Percentiles rank a stretch among this genome's conserved stretches.
Evolutionary conservation across 176 grass and related monocot species (phyloP).

Genomic region (Zizania latifolia): DNA sequence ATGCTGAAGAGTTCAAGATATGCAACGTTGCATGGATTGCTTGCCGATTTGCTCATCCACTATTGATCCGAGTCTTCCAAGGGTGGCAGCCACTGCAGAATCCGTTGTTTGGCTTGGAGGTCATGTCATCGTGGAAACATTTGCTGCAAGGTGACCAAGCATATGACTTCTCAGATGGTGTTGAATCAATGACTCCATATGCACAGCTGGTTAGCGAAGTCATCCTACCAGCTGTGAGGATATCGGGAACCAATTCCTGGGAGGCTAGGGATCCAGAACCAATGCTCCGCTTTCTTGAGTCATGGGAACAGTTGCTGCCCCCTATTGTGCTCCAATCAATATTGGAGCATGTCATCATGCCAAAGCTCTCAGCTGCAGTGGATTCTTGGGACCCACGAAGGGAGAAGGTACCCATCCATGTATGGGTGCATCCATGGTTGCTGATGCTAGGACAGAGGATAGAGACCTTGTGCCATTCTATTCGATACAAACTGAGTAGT

Average conservation of each 20-base stretch:
- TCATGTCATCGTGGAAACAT: constrained; percentile 60
- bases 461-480: constrained; percentile 59
- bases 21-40: constrained; percentile 70
- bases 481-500: constrained; percentile 74
- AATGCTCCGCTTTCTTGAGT: constrained; percentile 74
- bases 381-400: constrained; percentile 81
- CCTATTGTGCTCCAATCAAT: constrained; percentile 62
- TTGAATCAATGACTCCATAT: constrained; percentile 56
- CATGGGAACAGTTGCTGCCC: constrained; percentile 60
- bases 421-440: constrained; percentile 83
- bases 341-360: constrained; percentile 60
- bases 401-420: constrained; percentile 66
- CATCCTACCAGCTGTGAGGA: constrained; percentile 70
- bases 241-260: constrained; percentile 75
- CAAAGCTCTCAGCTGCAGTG: constrained; percentile 67
- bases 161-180: constrained; percentile 54
- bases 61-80: constrained; percentile 64
- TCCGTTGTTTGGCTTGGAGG: constrained; percentile 55
- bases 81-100: constrained; percentile 80
- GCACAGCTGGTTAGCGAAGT: constrained; percentile 73
- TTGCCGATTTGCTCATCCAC: constrained; percentile 53
- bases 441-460: constrained; percentile 55
- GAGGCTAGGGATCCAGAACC: constrained; percentile 76
- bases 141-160: constrained; percentile 72
- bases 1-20: constrained; percentile 68